phyloP scores from a whole-genome alignment of 345 rosid genomes.

The Alliaria petiolata region DNA sequence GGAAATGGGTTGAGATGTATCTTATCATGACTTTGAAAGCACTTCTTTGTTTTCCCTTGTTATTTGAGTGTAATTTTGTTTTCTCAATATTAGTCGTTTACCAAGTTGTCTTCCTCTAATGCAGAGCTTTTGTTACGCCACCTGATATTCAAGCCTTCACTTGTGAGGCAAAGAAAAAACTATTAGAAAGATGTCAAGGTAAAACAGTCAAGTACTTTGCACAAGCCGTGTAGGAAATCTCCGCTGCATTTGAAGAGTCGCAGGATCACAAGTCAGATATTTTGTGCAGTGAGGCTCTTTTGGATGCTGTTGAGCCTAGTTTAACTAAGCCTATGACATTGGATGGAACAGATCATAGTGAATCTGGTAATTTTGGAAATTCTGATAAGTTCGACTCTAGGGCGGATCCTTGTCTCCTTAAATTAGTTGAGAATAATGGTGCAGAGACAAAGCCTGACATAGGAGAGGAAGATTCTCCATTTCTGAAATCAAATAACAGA shows the following conservation, averaged over 20 bases:
- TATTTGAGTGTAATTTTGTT: too few species aligned
- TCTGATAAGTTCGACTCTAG: slow-evolving; percentile 37
- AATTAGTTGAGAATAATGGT: slow-evolving; percentile 37
- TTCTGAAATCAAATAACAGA: slow-evolving; percentile 41
- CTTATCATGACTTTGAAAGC: background rate
- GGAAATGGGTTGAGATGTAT: background rate
- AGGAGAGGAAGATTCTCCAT: slow-evolving; percentile 34
- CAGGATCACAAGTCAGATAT: slow-evolving; percentile 47
- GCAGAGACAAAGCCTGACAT: slow-evolving; percentile 49
- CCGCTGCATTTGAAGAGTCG: slow-evolving; percentile 65
- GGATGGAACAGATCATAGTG: slow-evolving; percentile 30
- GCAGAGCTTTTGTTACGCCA: slow-evolving; percentile 87
- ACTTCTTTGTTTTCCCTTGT: background rate
- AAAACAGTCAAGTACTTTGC: slow-evolving; percentile 67
- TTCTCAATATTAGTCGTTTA: background rate
- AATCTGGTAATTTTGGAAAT: slow-evolving; percentile 31
- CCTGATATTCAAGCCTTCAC: slow-evolving; percentile 79
- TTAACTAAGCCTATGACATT: slow-evolving; percentile 39
- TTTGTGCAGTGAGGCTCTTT: slow-evolving; percentile 40
- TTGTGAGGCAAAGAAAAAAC: slow-evolving; percentile 64
- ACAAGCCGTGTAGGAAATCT: slow-evolving; percentile 86
- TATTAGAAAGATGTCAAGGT: slow-evolving; percentile 60
- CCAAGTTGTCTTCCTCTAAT: slow-evolving; percentile 21
- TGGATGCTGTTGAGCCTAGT: slow-evolving; percentile 44
- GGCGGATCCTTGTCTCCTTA: slow-evolving; percentile 36